Evolutionary conservation across 2,329 filamentous ascomycete genomes (phyloP).

Genomic region (Hansfordia pulvinata): DNA sequence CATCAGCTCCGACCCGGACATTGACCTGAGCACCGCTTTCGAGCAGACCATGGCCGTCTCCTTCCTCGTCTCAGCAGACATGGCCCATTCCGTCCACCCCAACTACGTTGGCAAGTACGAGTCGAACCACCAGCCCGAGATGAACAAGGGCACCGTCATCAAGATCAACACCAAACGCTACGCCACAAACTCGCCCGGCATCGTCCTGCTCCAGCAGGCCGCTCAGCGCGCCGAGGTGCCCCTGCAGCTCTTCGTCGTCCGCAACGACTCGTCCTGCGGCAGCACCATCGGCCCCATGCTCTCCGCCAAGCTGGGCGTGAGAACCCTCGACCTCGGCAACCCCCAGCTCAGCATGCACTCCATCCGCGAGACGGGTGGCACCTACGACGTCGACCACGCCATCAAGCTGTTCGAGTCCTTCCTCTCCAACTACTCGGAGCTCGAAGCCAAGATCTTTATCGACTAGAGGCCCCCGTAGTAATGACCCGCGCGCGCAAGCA

Average conservation of each 20-base stretch:
- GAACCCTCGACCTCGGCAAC: slow-evolving; percentile 88
- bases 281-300: slow-evolving; percentile 98
- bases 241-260: slow-evolving; percentile 87
- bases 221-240: slow-evolving; percentile 66
- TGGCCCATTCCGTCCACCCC: slow-evolving; percentile 93
- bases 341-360: slow-evolving; percentile 95
- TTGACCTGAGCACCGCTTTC: slow-evolving; percentile 64
- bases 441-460: slow-evolving; percentile 73
- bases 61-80: slow-evolving; percentile 91
- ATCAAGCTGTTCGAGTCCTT: slow-evolving; percentile 81
- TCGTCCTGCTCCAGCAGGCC: slow-evolving; percentile 81
- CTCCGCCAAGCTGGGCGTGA: slow-evolving; percentile 69
- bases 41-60: slow-evolving; percentile 86
- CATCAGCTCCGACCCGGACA: slow-evolving; percentile 35
- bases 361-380: slow-evolving; percentile 84
- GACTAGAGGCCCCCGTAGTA: too few species aligned
- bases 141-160: slow-evolving; percentile 94
- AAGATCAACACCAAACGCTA: slow-evolving; percentile 97
- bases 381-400: slow-evolving; percentile 75
- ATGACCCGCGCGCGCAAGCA: too few species aligned
- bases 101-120: slow-evolving; percentile 94
- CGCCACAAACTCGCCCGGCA: slow-evolving; percentile 90
- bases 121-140: slow-evolving; percentile 75
- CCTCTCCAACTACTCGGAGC: slow-evolving; percentile 67
- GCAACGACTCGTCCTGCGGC: slow-evolving; percentile 89